A percentile compares a stretch with the other conserved stretches of the same genome.
Conservation (phyloP, 192 early-diverging fungal genomes). For the Umbelopsis isabellina region DNA sequence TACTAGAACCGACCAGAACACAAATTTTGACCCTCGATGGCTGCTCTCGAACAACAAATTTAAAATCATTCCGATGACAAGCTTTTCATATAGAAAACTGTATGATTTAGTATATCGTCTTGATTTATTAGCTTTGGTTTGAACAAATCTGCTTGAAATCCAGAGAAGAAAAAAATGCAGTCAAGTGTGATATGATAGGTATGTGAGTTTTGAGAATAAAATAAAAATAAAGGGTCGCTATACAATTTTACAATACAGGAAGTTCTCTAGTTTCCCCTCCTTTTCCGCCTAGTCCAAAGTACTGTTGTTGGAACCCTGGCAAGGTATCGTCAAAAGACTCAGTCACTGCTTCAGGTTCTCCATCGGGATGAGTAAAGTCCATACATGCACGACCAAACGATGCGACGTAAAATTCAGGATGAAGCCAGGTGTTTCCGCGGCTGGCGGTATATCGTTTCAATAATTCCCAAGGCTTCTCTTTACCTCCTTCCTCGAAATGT, state of each 20-base stretch:
- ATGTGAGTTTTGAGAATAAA: too few relatives aligned
- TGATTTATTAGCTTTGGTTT: too few relatives aligned
- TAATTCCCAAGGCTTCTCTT: conserved; percentile 25
- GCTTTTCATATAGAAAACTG: too few relatives aligned
- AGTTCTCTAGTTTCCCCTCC: conserved; percentile 21
- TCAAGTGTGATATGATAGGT: too few relatives aligned
- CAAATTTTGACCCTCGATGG: too few relatives aligned
- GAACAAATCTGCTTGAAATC: too few relatives aligned
- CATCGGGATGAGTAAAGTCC: conserved; percentile 30
- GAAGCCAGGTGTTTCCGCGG: conserved; percentile 26
- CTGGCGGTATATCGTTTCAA: conserved; percentile 29
- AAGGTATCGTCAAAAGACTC: conserved; percentile 26
- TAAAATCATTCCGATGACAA: too few relatives aligned
- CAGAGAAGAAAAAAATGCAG: too few relatives aligned
- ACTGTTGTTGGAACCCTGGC: conserved; percentile 30
- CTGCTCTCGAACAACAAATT: too few relatives aligned
- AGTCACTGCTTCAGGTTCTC: conserved; percentile 27
- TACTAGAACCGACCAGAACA: too few relatives aligned
- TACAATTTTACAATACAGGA: neutral
- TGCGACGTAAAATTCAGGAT: conserved; percentile 34
- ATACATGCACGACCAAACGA: conserved; percentile 29
- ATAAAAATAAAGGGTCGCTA: neutral
- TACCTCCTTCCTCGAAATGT: conserved; percentile 15
- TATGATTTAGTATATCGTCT: too few relatives aligned
- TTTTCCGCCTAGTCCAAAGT: conserved; percentile 39